Percentiles rank a stretch among this genome's conserved stretches.
Conservation (phyloP, 768 basidiomycete species). For the Mycena galopus region DNA sequence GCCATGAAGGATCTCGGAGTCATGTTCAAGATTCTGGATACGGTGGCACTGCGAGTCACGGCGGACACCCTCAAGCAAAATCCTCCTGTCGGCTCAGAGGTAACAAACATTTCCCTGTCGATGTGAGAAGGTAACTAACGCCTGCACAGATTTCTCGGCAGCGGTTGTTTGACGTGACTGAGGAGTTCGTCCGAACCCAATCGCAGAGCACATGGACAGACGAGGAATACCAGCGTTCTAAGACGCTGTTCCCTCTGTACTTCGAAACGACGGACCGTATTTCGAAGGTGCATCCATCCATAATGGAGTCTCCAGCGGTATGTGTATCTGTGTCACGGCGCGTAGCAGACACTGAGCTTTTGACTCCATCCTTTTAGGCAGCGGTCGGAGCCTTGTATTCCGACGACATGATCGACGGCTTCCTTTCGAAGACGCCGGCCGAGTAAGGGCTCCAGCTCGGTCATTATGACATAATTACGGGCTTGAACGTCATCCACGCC, state of each 20-base stretch:
- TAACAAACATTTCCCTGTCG: neutral
- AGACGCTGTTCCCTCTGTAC: slow-evolving; percentile 25
- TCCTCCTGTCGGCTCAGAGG: slow-evolving; percentile 21
- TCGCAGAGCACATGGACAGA: slow-evolving; percentile 22
- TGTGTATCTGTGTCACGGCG: neutral
- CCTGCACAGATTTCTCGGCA: slow-evolving; percentile 19
- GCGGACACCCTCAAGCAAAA: slow-evolving; percentile 22
- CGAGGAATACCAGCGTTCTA: slow-evolving; percentile 24
- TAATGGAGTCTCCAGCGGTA: slow-evolving; percentile 29
- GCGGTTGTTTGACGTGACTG: slow-evolving; percentile 16
- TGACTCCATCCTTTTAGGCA: slow-evolving; percentile 12
- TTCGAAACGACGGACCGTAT: slow-evolving; percentile 27
- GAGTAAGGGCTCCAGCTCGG: slow-evolving; percentile 27
- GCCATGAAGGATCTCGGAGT: slow-evolving; percentile 25
- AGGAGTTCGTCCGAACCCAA: slow-evolving; percentile 26
- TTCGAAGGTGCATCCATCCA: slow-evolving; percentile 20
- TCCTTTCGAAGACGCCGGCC: slow-evolving; percentile 27
- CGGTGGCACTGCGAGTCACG: slow-evolving; percentile 26
- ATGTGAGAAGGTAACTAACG: neutral
- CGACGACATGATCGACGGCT: slow-evolving; percentile 26
- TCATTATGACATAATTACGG: slow-evolving; percentile 28
- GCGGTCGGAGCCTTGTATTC: slow-evolving; percentile 27
- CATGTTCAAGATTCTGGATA: slow-evolving; percentile 28
- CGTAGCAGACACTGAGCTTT: neutral
- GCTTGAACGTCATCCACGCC: slow-evolving; percentile 26